phyloP scores from a whole-genome alignment of 352 stramenopile species.

The Phytopythium montanum region DNA sequence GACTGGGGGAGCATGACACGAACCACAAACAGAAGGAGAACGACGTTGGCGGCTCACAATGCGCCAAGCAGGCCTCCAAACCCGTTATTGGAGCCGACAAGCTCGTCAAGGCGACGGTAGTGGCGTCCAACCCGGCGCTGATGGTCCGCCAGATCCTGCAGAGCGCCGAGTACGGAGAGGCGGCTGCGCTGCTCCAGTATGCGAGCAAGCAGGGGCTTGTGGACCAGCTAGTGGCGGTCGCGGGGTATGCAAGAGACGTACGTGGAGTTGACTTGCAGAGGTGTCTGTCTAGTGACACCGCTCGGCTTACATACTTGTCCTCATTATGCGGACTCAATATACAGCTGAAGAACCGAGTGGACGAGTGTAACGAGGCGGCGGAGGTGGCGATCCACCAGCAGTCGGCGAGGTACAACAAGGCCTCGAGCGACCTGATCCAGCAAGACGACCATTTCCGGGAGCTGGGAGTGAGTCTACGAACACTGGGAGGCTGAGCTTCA shows the following conservation, averaged over 20 bases:
- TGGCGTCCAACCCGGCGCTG: slow-evolving; percentile 27
- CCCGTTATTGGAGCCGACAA: background rate
- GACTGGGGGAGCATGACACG: slow-evolving; percentile 13
- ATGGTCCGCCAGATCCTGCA: slow-evolving; percentile 53
- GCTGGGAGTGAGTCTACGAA: background rate
- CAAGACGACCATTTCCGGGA: background rate
- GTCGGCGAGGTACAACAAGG: slow-evolving; percentile 5
- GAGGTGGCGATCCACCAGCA: background rate
- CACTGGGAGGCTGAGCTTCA: background rate
- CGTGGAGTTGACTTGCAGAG: background rate
- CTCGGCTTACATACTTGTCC: background rate
- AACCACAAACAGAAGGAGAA: slow-evolving; percentile 18
- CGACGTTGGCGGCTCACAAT: background rate
- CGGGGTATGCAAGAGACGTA: slow-evolving; percentile 42
- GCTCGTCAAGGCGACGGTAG: background rate
- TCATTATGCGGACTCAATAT: background rate
- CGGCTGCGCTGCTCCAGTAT: slow-evolving; percentile 28
- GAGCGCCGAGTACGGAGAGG: slow-evolving; percentile 32
- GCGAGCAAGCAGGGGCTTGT: slow-evolving; percentile 46
- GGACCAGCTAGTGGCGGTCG: slow-evolving; percentile 36
- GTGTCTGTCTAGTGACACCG: too few species aligned
- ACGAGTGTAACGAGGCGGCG: background rate
- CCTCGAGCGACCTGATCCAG: slow-evolving; percentile 2
- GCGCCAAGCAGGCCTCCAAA: background rate
- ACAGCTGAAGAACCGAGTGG: background rate